Percentiles rank a stretch among this genome's conserved stretches.
phyloP scores from a whole-genome alignment of 2,329 filamentous ascomycete genomes.

The Geosmithia putterillii region DNA sequence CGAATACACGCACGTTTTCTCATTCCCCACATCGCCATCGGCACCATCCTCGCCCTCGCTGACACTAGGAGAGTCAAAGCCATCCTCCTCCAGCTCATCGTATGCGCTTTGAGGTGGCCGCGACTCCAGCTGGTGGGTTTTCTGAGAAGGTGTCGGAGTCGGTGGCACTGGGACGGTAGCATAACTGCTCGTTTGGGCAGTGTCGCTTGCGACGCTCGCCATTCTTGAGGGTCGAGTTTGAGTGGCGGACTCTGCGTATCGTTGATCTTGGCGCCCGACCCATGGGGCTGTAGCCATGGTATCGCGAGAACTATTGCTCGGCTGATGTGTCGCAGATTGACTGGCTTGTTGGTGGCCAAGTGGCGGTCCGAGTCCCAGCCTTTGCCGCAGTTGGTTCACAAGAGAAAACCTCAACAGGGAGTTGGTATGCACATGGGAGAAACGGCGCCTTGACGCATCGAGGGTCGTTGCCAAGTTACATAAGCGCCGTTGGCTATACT shows the following conservation, averaged over 20 bases:
- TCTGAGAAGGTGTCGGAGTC: slow-evolving; percentile 12
- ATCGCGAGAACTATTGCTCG: slow-evolving; percentile 6
- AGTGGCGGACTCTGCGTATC: not conserved
- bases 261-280: slow-evolving; percentile 1
- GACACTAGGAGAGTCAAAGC: slow-evolving; percentile 33
- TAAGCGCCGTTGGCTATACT: slow-evolving; percentile 32
- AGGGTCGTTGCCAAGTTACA: slow-evolving; percentile 32
- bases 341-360: not conserved
- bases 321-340: not conserved
- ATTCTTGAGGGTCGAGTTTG: slow-evolving; percentile 8
- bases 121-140: slow-evolving; percentile 19
- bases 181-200: slow-evolving; percentile 6
- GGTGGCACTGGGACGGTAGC: slow-evolving; percentile 2
- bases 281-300: slow-evolving; percentile 8
- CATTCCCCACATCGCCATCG: slow-evolving; percentile 24
- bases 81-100: slow-evolving; percentile 29
- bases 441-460: slow-evolving; percentile 18
- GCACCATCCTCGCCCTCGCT: slow-evolving; percentile 32
- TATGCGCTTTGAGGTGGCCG: slow-evolving; percentile 9
- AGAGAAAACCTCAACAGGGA: slow-evolving; percentile 52
- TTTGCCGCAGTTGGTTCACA: slow-evolving; percentile 45
- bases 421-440: slow-evolving; percentile 31
- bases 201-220: slow-evolving; percentile 13
- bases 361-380: slow-evolving; percentile 18
- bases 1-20: slow-evolving; percentile 38